A percentile compares a stretch with the other conserved stretches of the same genome.
These are phyloP conservation scores for Aspergillus sp. DNA, from an alignment of 2,329 filamentous ascomycete genomes.

Conservation along the genomic window DNA sequence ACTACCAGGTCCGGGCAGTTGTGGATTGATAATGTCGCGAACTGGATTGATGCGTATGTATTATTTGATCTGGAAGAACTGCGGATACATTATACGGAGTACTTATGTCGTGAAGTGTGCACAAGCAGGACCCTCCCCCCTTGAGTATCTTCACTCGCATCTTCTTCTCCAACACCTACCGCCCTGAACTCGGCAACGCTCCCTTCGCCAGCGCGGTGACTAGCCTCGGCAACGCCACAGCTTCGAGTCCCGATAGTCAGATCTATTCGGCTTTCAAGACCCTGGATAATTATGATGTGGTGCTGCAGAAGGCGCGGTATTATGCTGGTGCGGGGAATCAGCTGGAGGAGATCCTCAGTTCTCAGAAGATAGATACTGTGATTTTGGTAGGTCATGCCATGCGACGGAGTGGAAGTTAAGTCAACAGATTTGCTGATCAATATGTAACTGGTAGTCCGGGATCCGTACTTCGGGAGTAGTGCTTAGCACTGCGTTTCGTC, in stretches of 20 bases:
- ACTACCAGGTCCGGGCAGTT: background rate
- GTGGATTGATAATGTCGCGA: conserved; percentile 1
- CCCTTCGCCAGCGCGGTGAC: background rate
- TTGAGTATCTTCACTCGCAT: conserved; percentile 10
- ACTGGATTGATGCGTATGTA: background rate
- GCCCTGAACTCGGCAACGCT: background rate
- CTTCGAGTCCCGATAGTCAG: background rate
- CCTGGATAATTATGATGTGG: background rate
- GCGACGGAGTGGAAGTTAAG: background rate
- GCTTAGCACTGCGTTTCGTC: conserved; percentile 6
- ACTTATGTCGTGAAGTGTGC: background rate
- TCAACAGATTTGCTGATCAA: background rate
- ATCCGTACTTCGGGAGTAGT: conserved; percentile 11
- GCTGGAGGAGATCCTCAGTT: conserved; percentile 10
- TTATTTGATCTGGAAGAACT: background rate
- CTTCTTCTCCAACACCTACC: conserved; percentile 4
- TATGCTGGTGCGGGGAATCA: conserved; percentile 10
- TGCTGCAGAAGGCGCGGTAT: conserved; percentile 8
- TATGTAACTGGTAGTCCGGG: background rate
- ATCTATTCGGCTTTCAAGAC: conserved; percentile 1
- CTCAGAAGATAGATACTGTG: background rate
- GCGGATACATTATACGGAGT: background rate
- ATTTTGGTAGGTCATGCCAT: background rate
- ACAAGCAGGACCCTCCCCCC: background rate
- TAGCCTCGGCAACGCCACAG: conserved; percentile 6